These are phyloP conservation scores for Chondrus crispus DNA, from an alignment of 23 red algal genomes.

Conservation along the genomic window DNA sequence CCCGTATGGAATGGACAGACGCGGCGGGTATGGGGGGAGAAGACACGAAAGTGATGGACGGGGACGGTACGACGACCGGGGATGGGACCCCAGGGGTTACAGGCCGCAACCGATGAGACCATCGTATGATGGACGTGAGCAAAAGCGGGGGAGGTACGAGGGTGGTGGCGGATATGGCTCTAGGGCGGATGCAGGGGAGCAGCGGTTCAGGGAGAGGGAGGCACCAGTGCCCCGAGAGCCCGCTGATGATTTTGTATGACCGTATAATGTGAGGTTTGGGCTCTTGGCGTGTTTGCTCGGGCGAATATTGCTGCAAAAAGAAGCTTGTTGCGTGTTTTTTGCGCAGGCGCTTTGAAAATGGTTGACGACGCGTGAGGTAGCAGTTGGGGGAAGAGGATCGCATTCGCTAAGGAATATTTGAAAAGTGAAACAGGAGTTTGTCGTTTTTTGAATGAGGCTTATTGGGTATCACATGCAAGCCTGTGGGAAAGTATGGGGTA, in stretches of 20 bases:
- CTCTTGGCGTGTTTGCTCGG: no score
- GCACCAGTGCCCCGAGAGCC: constrained; percentile 55
- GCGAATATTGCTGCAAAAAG: no score
- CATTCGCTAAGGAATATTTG: no score
- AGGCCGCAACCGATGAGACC: constrained; percentile 12
- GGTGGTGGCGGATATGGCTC: constrained; percentile 2
- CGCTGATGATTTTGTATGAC: constrained; percentile 60
- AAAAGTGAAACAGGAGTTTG: no score
- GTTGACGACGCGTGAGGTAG: no score
- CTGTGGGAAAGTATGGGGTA: no score
- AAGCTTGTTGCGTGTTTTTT: no score
- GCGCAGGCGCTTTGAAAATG: no score
- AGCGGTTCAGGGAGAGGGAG: constrained; percentile 34
- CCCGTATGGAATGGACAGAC: constrained; percentile 15
- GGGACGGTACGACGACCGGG: constrained; percentile 35
- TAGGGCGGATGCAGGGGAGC: constrained; percentile 24
- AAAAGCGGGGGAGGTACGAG: constrained; percentile 29
- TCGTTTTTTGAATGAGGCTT: no score
- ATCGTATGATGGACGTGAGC: constrained; percentile 49
- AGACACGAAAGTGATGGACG: constrained; percentile 26
- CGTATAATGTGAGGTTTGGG: no score
- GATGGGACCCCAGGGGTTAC: constrained; percentile 17
- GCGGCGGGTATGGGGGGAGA: constrained; percentile 19
- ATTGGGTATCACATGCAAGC: no score
- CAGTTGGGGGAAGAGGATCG: no score